These are phyloP conservation scores for Peniophora sp. DNA, from an alignment of 1,284 basidiomycete genomes.

Conservation along the genomic window DNA sequence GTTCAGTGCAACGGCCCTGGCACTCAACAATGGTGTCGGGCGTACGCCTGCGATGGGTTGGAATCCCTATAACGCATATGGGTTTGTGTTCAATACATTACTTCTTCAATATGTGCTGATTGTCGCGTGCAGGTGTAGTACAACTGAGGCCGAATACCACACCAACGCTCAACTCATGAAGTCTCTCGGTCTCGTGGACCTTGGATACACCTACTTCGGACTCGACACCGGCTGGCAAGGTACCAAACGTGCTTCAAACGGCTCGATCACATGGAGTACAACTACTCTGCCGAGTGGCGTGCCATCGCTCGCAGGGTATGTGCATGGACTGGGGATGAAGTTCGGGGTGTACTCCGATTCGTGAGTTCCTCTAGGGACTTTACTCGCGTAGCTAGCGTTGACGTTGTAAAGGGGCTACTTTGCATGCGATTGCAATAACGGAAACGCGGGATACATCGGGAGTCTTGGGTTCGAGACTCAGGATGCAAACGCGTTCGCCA, in stretches of 20 bases:
- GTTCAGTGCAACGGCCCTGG: constrained; percentile 6
- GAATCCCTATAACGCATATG: constrained; percentile 39
- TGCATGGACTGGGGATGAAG: constrained; percentile 30
- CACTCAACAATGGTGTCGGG: constrained; percentile 33
- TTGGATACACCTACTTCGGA: constrained; percentile 30
- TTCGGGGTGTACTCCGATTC: constrained; percentile 36
- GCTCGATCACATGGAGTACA: constrained; percentile 35
- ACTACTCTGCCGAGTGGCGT: constrained; percentile 31
- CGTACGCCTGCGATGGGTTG: constrained; percentile 38
- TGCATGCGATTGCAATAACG: constrained; percentile 36
- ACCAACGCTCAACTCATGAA: constrained; percentile 27
- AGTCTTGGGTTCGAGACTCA: constrained; percentile 33
- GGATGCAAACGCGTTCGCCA: constrained; percentile 35
- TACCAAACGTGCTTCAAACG: constrained; percentile 27
- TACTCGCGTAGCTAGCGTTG: neutral
- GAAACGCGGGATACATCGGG: constrained; percentile 34
- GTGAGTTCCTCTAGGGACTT: constrained; percentile 19
- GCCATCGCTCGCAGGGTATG: constrained; percentile 27
- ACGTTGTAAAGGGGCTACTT: constrained; percentile 27
- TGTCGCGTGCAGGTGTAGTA: constrained; percentile 22
- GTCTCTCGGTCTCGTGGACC: constrained; percentile 22
- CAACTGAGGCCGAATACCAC: constrained; percentile 29
- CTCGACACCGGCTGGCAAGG: constrained; percentile 39
- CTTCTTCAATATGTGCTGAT: neutral
- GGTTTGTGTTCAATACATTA: constrained; percentile 18